Conservation (phyloP, 2,329 filamentous ascomycete species). For the Fusarium siculi region DNA sequence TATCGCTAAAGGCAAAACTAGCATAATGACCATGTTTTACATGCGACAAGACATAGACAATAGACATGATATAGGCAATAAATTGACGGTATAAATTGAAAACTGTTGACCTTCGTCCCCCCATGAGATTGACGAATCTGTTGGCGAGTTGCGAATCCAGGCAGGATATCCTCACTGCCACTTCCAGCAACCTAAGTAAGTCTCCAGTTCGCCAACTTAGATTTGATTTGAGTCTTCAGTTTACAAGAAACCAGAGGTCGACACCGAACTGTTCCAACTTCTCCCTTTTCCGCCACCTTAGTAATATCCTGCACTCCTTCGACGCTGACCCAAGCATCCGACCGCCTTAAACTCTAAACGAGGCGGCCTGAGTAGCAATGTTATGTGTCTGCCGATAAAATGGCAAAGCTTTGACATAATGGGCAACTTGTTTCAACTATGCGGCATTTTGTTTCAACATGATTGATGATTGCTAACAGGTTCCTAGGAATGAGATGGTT, state of each 20-base stretch:
- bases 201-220: neutral
- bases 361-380: neutral
- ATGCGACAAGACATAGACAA: accelerated
- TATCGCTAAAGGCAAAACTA: neutral
- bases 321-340: neutral
- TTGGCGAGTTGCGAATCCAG: neutral
- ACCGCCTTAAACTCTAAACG: neutral
- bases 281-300: neutral
- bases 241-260: accelerated
- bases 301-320: neutral
- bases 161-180: neutral
- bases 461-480: neutral
- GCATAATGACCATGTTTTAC: neutral
- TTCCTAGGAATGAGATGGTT: no score
- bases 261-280: no score
- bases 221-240: no score
- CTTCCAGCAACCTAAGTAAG: neutral
- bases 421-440: neutral
- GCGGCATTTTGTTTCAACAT: neutral
- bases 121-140: neutral
- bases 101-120: neutral
- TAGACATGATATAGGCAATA: accelerated
- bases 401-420: no score
- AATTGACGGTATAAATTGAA: neutral
- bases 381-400: neutral